phyloP scores from a whole-genome alignment of 1,284 basidiomycete genomes.

The Ceratobasidium sp. region DNA sequence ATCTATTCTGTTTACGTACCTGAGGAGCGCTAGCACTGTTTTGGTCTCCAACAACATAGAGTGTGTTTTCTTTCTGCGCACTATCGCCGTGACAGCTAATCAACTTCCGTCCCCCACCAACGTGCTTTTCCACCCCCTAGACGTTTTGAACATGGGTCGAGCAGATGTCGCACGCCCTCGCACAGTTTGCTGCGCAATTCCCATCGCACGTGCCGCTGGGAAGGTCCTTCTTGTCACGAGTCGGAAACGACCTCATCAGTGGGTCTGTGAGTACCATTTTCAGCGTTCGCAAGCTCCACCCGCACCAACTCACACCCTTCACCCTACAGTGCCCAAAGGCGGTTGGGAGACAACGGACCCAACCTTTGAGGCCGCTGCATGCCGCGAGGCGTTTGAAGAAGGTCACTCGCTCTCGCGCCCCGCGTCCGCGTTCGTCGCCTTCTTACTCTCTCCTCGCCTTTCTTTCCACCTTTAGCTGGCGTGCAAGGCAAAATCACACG shows the following conservation, averaged over 20 bases:
- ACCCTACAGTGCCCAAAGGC: constrained; percentile 77
- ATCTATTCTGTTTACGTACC: constrained; percentile 31
- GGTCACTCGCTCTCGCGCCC: constrained; percentile 61
- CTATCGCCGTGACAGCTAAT: constrained; percentile 35
- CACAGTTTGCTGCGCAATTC: constrained; percentile 82
- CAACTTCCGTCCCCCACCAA: constrained; percentile 2
- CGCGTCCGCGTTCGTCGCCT: constrained; percentile 48
- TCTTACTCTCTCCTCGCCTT: constrained; percentile 44
- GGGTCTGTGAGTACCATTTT: constrained; percentile 79
- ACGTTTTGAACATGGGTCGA: constrained; percentile 43
- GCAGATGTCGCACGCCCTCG: constrained; percentile 36
- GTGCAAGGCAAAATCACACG: constrained; percentile 81
- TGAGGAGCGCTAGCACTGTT: constrained; percentile 20
- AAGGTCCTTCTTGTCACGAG: constrained; percentile 84
- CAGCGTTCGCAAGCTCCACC: neutral
- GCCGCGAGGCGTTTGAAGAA: constrained; percentile 90
- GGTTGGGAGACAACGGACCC: constrained; percentile 84
- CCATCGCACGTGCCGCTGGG: constrained; percentile 72
- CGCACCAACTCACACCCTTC: neutral
- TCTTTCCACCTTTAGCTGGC: constrained; percentile 64
- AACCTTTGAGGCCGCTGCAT: constrained; percentile 81
- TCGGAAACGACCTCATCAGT: constrained; percentile 77
- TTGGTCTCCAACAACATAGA: constrained; percentile 29
- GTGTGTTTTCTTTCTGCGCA: constrained; percentile 12
- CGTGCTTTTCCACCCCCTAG: neutral